Percentiles rank a stretch among this genome's conserved stretches.
These are phyloP conservation scores for Wallacemonas rigidus DNA, from an alignment of 208 protist species.

Conservation along the genomic window DNA sequence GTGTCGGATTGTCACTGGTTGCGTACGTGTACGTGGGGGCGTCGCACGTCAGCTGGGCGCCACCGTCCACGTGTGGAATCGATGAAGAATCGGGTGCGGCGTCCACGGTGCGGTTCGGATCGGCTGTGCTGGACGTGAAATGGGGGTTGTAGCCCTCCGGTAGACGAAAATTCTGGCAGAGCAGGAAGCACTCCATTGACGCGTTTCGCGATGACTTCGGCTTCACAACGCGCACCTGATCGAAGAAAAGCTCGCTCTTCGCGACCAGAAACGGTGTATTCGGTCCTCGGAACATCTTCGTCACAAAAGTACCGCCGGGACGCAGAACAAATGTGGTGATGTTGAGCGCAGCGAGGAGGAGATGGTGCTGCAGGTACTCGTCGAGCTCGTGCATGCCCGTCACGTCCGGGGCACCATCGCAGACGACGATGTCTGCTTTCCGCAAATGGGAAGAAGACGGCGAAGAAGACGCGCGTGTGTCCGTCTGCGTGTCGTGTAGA, in stretches of 20 bases:
- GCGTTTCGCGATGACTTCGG: slow-evolving; percentile 96
- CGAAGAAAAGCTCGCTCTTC: slow-evolving; percentile 97
- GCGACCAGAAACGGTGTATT: slow-evolving; percentile 92
- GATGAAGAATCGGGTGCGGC: slow-evolving; percentile 13
- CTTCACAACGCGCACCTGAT: slow-evolving; percentile 95
- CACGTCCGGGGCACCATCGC: slow-evolving; percentile 99
- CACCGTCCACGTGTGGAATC: slow-evolving; percentile 1
- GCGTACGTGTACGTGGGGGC: slow-evolving; percentile 11
- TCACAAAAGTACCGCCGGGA: slow-evolving; percentile 93
- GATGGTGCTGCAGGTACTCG: slow-evolving; percentile 98
- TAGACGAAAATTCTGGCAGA: slow-evolving; percentile 93
- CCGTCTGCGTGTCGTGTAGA: slow-evolving; percentile 11
- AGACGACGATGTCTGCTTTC: slow-evolving; percentile 97
- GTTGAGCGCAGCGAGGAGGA: slow-evolving; percentile 97
- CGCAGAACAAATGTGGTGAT: slow-evolving; percentile 97
- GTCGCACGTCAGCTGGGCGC: slow-evolving; percentile 11
- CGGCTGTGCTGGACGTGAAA: slow-evolving; percentile 25
- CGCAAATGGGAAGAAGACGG: slow-evolving; percentile 15
- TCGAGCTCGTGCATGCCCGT: slow-evolving; percentile 99
- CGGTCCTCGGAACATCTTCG: slow-evolving; percentile 98
- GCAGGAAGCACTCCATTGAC: slow-evolving; percentile 95
- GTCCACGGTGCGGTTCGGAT: background rate
- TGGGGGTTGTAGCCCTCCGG: slow-evolving; percentile 82
- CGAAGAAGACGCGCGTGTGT: slow-evolving; percentile 13
- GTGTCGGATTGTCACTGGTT: background rate